phyloP scores from a whole-genome alignment of 805 yeast genomes.

The Teunomyces stri region DNA sequence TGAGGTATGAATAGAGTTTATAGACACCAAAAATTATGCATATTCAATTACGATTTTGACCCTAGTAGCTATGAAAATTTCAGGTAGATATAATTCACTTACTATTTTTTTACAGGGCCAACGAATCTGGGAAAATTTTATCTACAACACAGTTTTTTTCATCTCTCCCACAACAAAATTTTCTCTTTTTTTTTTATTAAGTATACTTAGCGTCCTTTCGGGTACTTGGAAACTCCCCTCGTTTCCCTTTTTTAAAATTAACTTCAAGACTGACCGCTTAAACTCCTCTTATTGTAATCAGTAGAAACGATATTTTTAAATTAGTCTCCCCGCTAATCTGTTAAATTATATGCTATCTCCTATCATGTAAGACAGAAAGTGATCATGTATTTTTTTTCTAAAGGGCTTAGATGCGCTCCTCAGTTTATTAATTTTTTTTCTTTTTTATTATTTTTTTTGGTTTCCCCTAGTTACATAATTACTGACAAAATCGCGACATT shows the following conservation, averaged over 20 bases:
- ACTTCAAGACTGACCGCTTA: no score
- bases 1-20: constrained; percentile 1
- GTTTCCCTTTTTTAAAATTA: no score
- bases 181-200: background rate
- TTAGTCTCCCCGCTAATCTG: background rate
- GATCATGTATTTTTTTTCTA: background rate
- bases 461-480: background rate
- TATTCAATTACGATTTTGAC: background rate
- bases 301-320: background rate
- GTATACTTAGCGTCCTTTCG: background rate
- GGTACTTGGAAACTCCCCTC: background rate
- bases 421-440: no score
- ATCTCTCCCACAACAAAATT: background rate
- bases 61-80: background rate
- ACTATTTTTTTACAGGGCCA: background rate
- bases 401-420: background rate
- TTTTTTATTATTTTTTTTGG: background rate
- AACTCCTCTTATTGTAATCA: no score
- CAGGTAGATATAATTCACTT: background rate
- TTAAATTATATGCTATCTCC: background rate
- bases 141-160: background rate
- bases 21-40: background rate
- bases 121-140: background rate
- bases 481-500: background rate
- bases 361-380: background rate